Base-by-base conservation (phyloP, 1,139 yeast species). In the Yamadazyma oceani region DNA sequence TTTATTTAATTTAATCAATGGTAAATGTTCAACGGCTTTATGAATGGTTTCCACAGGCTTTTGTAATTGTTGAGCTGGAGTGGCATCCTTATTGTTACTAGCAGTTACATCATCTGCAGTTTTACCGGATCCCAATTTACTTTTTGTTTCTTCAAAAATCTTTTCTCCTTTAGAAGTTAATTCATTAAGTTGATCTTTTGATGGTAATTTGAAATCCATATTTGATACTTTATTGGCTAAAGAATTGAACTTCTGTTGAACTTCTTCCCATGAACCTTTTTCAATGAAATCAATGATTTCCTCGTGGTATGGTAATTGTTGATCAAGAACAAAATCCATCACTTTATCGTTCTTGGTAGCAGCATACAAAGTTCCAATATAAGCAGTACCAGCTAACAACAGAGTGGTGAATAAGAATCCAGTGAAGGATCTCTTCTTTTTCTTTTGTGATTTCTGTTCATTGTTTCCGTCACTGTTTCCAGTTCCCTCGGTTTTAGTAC, bases 21-120 rank as follows among this genome's bases (percentile, higher is more conserved):
- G 75, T 46, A 70, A 62, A 34, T 55, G 63, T 31, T 60, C 55
- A 34, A 58, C 46, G 22, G 60, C 57, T 39, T 60, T 64, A 34
- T 54, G 60, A 28, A 64, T 58, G 15, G 66, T 55, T 45, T 67
- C 75, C 12, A 68, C 75, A 10, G 71, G 71, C 43, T 60, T 67
- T 48, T 69, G 75, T 46, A 69, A 63, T 50, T 71, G 75, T 43
- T 69, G 64, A n/a, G 65, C 72, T 19, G 77, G 75, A 8, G 73
- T 67, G 17, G 58, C 50, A 38, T 54, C 56, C 12, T 19, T 19
- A n/a, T n/a, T n/a, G n/a, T 45, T 36, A 15, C 37, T 43, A 10
- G 17, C 22, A 11, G 31, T 2, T 5, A 31, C 32, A 8, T 38
- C 48, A 16, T n/a, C n/a, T n/a, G n/a, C n/a, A n/a, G n/a, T n/a